Conservation (phyloP, 176 grass and related monocot species). For the Dactylis glomerata region DNA sequence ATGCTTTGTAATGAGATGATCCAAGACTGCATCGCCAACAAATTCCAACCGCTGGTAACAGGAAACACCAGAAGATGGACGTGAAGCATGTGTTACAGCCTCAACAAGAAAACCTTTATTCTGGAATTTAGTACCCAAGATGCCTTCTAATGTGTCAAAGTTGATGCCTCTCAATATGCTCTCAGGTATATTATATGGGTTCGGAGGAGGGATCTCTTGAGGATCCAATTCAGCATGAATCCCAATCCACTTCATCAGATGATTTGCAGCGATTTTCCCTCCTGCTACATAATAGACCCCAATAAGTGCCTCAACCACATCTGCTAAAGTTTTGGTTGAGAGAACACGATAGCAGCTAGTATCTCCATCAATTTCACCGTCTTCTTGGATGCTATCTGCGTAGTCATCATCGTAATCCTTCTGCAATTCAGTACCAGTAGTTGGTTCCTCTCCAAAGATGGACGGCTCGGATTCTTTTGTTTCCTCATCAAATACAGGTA, state of each 20-base stretch:
- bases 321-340: constrained; percentile 94
- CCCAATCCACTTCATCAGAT: constrained; percentile 97
- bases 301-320: constrained; percentile 97
- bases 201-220: constrained; percentile 61
- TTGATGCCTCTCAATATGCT: constrained; percentile 77
- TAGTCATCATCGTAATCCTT: constrained; percentile 58
- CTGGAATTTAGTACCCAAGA: constrained; percentile 64
- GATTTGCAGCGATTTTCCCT: constrained; percentile 91
- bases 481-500: constrained; percentile 97
- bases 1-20: constrained; percentile 90
- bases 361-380: constrained; percentile 94
- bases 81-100: constrained; percentile 94
- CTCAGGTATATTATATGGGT: constrained; percentile 87
- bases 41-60: constrained; percentile 99
- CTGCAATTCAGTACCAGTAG: constrained; percentile 28
- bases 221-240: constrained; percentile 85
- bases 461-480: constrained; percentile 62
- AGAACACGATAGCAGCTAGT: constrained; percentile 93
- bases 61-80: constrained; percentile 90
- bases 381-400: constrained; percentile 69
- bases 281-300: constrained; percentile 94
- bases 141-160: constrained; percentile 80
- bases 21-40: constrained; percentile 97
- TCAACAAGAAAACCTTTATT: constrained; percentile 83
- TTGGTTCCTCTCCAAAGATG: constrained; percentile 58